Conservation (phyloP, 2,329 filamentous ascomycete species). For the Apiospora kogelbergensis region DNA sequence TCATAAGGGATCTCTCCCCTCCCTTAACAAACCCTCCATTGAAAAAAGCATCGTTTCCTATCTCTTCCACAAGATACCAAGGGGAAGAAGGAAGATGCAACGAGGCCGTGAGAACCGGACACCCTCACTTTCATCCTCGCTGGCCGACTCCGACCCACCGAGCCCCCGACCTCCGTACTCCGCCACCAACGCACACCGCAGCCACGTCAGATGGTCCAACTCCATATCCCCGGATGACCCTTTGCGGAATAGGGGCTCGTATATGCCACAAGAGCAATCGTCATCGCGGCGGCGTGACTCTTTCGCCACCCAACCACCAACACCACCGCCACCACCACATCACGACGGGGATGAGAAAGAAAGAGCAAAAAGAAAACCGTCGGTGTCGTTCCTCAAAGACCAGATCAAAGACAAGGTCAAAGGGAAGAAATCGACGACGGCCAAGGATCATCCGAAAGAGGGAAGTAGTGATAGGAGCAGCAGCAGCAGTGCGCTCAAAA, state of each 20-base stretch:
- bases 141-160: background rate
- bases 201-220: background rate
- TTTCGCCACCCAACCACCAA: background rate
- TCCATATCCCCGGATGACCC: background rate
- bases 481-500: conserved; percentile 23
- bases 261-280: background rate
- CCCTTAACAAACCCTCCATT: too few relatives aligned
- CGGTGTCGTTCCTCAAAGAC: background rate
- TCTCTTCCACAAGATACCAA: background rate
- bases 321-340: background rate
- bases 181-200: background rate
- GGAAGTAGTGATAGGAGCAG: background rate
- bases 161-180: background rate
- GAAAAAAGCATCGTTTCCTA: background rate
- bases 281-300: background rate
- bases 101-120: background rate
- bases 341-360: background rate
- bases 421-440: background rate
- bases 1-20: too few relatives aligned
- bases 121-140: background rate
- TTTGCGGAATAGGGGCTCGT: background rate
- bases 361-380: background rate
- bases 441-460: background rate
- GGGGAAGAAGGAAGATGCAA: background rate
- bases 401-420: background rate